phyloP scores from a whole-genome alignment of 768 basidiomycete genomes.

The Mycena epipterygia region DNA sequence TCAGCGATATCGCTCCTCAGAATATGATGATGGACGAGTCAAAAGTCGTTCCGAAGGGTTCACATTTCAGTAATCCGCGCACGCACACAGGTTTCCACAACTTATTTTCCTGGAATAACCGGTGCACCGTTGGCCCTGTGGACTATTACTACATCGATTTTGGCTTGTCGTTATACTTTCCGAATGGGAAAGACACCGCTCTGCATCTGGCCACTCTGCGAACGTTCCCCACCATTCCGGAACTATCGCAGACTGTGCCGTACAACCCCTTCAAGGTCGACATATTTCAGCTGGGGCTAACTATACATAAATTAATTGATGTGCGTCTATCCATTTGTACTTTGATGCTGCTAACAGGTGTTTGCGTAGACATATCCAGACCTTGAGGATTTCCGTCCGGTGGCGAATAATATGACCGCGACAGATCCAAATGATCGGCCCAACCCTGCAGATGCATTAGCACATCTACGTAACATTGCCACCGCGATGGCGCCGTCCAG shows the following conservation, averaged over 20 bases:
- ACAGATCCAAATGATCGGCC: slow-evolving; percentile 12
- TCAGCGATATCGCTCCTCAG: slow-evolving; percentile 20
- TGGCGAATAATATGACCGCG: slow-evolving; percentile 19
- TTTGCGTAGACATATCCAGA: slow-evolving; percentile 15
- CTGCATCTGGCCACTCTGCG: not conserved
- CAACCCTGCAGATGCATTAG: not conserved
- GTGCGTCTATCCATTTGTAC: not conserved
- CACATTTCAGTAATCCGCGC: slow-evolving; percentile 2
- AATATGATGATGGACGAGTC: slow-evolving; percentile 33
- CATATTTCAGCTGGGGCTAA: slow-evolving; percentile 20
- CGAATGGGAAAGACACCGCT: slow-evolving; percentile 16
- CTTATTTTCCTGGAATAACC: slow-evolving; percentile 11
- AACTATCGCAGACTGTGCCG: slow-evolving; percentile 17
- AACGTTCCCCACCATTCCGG: slow-evolving; percentile 16
- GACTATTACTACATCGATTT: slow-evolving; percentile 35
- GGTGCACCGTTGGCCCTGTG: slow-evolving; percentile 16
- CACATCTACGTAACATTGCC: not conserved
- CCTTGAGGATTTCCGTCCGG: slow-evolving; percentile 18
- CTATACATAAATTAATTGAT: slow-evolving; percentile 13
- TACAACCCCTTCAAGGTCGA: slow-evolving; percentile 28
- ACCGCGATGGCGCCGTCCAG: not conserved
- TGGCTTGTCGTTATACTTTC: slow-evolving; percentile 9
- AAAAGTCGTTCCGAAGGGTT: slow-evolving; percentile 21
- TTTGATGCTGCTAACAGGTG: not conserved
- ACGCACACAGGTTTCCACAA: slow-evolving; percentile 7